Percentiles rank a stretch among this genome's conserved stretches.
These are phyloP conservation scores for Suhomyces prunicola DNA, from an alignment of 805 yeast genomes.

Conservation along the genomic window DNA sequence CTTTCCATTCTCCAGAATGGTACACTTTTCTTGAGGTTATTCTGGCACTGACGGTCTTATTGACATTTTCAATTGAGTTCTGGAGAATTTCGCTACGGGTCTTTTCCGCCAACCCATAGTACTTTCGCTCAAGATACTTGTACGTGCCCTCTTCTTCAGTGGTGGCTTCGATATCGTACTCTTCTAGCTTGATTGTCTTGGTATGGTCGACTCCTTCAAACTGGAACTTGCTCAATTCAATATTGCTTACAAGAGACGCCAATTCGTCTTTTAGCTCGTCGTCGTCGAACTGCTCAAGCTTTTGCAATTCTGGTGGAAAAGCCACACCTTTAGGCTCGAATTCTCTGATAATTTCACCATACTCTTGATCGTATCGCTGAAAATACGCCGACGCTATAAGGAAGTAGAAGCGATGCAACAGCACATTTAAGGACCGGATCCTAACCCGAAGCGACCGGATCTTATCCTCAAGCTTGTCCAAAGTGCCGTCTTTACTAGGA, in stretches of 20 bases:
- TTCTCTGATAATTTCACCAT: slow-evolving; percentile 19
- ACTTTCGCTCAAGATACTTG: slow-evolving; percentile 26
- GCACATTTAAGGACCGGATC: slow-evolving; percentile 51
- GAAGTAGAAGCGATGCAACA: slow-evolving; percentile 74
- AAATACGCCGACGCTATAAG: slow-evolving; percentile 72
- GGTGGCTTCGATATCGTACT: slow-evolving; percentile 1
- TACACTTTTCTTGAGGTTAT: slow-evolving; percentile 21
- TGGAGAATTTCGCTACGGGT: slow-evolving; percentile 31
- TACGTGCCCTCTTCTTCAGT: slow-evolving; percentile 7
- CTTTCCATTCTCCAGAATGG: slow-evolving; percentile 9
- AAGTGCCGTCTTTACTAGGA: slow-evolving; percentile 6
- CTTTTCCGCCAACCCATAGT: slow-evolving; percentile 34
- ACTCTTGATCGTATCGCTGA: slow-evolving; percentile 44
- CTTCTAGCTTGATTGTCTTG: not conserved
- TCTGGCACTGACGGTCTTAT: slow-evolving; percentile 20
- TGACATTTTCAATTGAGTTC: slow-evolving; percentile 28
- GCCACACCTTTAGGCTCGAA: slow-evolving; percentile 6
- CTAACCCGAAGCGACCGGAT: slow-evolving; percentile 24
- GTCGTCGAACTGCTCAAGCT: slow-evolving; percentile 5
- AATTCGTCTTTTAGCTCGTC: slow-evolving; percentile 16
- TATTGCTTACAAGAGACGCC: slow-evolving; percentile 20
- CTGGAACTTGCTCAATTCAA: slow-evolving; percentile 8
- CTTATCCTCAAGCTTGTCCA: slow-evolving; percentile 19
- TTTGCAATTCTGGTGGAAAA: slow-evolving; percentile 5
- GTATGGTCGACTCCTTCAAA: slow-evolving; percentile 4